These are phyloP conservation scores for Tetradesmus obliquus DNA, from an alignment of 139 green algal genomes.

Conservation along the genomic window DNA sequence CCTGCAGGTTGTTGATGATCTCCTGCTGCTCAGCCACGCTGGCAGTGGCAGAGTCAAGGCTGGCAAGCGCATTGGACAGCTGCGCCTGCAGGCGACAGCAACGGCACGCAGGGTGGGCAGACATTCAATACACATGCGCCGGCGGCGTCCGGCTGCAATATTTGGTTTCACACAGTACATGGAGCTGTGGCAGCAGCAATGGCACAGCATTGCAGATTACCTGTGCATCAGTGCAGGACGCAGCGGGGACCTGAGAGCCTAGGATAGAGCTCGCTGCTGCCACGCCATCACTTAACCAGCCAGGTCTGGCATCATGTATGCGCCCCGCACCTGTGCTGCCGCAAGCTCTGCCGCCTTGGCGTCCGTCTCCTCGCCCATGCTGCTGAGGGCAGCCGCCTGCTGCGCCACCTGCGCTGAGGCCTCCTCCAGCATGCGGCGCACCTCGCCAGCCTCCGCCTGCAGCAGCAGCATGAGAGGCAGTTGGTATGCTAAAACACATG, in stretches of 20 bases:
- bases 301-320: too few species aligned
- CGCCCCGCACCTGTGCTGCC: not conserved
- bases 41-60: conserved; percentile 33
- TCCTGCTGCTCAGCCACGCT: conserved; percentile 50
- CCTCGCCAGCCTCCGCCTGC: conserved; percentile 42
- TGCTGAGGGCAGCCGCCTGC: conserved; percentile 29
- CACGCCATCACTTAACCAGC: too few species aligned
- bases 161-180: too few species aligned
- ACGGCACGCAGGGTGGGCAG: not conserved
- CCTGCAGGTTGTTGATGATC: conserved; percentile 49
- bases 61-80: conserved; percentile 14
- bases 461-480: not conserved
- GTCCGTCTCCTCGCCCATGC: not conserved
- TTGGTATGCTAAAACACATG: too few species aligned
- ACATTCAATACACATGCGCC: too few species aligned
- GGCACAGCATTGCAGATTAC: too few species aligned
- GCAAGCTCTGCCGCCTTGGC: conserved; percentile 33
- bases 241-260: too few species aligned
- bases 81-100: conserved; percentile 1
- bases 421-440: conserved; percentile 38
- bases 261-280: too few species aligned
- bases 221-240: too few species aligned
- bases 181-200: too few species aligned
- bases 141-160: too few species aligned
- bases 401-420: conserved; percentile 25